A percentile compares a stretch with the other conserved stretches of the same genome.
These are phyloP conservation scores for Mikania micrantha DNA, from an alignment of 129 eudicot species.

Conservation along the genomic window DNA sequence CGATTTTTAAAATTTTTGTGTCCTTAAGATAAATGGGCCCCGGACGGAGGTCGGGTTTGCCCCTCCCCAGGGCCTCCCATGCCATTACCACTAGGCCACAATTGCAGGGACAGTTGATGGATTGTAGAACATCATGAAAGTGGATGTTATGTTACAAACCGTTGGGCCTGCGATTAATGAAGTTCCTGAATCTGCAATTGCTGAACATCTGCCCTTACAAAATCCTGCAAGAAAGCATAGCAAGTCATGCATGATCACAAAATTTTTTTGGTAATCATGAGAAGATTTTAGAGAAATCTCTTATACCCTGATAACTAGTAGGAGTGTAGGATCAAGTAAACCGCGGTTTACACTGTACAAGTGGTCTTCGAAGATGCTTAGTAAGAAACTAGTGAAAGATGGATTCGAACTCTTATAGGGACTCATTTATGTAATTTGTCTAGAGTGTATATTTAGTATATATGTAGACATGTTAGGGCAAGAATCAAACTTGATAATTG, in stretches of 20 bases:
- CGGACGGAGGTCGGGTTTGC: too few relatives aligned
- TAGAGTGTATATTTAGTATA: too few relatives aligned
- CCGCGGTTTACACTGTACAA: too few relatives aligned
- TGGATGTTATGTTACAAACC: slow-evolving; percentile 25
- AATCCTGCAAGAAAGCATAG: slow-evolving; percentile 29
- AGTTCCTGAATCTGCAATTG: slow-evolving; percentile 90
- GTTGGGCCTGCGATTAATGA: slow-evolving; percentile 80
- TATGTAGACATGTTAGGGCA: too few relatives aligned
- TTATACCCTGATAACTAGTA: background rate
- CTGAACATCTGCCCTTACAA: slow-evolving; percentile 61
- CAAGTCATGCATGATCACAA: background rate
- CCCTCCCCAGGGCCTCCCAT: too few relatives aligned
- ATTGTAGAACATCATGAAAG: background rate
- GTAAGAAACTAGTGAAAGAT: background rate
- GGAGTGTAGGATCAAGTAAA: background rate
- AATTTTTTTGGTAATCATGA: background rate
- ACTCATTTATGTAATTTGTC: too few relatives aligned
- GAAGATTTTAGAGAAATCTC: background rate
- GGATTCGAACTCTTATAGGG: background rate
- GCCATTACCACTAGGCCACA: too few relatives aligned
- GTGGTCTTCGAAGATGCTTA: background rate
- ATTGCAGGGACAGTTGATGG: too few relatives aligned
- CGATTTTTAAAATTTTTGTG: too few relatives aligned
- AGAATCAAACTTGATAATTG: too few relatives aligned
- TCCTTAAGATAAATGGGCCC: too few relatives aligned